Conservation (phyloP, 768 basidiomycete species). For the Leccinellum rugosiceps region DNA sequence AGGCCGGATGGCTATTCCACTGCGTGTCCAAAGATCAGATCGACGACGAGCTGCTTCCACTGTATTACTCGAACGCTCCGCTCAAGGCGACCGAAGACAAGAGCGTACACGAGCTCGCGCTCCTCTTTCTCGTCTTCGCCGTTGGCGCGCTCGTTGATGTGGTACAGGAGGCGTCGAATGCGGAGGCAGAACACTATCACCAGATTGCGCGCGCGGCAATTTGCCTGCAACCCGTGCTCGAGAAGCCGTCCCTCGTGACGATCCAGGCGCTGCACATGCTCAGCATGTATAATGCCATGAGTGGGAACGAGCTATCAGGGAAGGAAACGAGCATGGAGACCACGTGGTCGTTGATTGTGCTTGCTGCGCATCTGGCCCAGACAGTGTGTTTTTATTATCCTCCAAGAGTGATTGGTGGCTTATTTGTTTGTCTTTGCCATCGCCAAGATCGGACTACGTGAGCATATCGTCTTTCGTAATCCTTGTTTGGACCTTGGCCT, state of each 20-base stretch:
- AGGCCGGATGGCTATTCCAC: constrained; percentile 53
- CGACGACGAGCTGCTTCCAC: constrained; percentile 39
- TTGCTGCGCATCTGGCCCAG: constrained; percentile 65
- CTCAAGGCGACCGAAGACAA: constrained; percentile 34
- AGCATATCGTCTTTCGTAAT: constrained; percentile 20
- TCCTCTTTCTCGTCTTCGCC: constrained; percentile 51
- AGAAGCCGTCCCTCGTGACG: constrained; percentile 67
- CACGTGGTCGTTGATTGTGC: constrained; percentile 62
- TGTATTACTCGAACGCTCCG: constrained; percentile 35
- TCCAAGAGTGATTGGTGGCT: constrained; percentile 3
- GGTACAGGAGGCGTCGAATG: constrained; percentile 25
- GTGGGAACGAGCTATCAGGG: constrained; percentile 51
- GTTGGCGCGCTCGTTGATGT: constrained; percentile 48
- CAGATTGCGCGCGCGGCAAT: constrained; percentile 65
- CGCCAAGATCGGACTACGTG: constrained; percentile 65
- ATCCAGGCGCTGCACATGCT: constrained; percentile 67
- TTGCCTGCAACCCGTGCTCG: constrained; percentile 64
- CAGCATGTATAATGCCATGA: constrained; percentile 71
- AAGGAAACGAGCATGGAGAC: constrained; percentile 70
- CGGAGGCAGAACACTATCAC: constrained; percentile 60
- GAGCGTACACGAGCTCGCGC: constrained; percentile 46
- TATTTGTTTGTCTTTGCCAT: constrained; percentile 10
- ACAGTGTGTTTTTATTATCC: constrained; percentile 44
- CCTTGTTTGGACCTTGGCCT: constrained; percentile 1
- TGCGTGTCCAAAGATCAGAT: constrained; percentile 46